A percentile compares a stretch with the other conserved stretches of the same genome.
phyloP scores from a whole-genome alignment of 345 rosid genomes.

The Mangifera indica region DNA sequence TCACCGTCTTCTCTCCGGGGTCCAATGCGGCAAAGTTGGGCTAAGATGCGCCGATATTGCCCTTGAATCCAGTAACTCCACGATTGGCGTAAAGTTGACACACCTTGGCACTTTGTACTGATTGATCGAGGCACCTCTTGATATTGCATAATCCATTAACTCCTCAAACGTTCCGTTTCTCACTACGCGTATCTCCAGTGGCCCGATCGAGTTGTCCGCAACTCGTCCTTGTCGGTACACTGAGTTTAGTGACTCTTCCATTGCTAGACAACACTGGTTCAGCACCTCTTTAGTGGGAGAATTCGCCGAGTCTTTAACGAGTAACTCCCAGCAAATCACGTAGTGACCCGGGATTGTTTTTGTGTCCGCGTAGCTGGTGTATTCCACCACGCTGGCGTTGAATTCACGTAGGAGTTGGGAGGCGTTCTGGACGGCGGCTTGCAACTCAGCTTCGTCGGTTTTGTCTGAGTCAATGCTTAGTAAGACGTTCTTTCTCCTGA shows the following conservation, averaged over 20 bases:
- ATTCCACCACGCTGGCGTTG: slow-evolving; percentile 74
- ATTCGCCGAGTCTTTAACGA: slow-evolving; percentile 45
- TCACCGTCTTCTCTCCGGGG: slow-evolving; percentile 60
- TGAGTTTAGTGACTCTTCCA: slow-evolving; percentile 91
- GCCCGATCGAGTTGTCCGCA: slow-evolving; percentile 75
- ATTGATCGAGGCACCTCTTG: slow-evolving; percentile 93
- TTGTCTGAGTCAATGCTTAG: slow-evolving; percentile 91
- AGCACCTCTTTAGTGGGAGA: slow-evolving; percentile 49
- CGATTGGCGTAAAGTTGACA: slow-evolving; percentile 79
- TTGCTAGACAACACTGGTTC: slow-evolving; percentile 64
- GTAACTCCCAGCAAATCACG: slow-evolving; percentile 82
- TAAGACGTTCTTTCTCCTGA: slow-evolving; percentile 78
- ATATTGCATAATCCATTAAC: slow-evolving; percentile 91
- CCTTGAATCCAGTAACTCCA: slow-evolving; percentile 84
- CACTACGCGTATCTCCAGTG: slow-evolving; percentile 80
- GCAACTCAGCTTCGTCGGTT: slow-evolving; percentile 90
- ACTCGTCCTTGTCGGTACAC: slow-evolving; percentile 91
- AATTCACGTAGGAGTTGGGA: slow-evolving; percentile 43
- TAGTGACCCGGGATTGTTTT: slow-evolving; percentile 88
- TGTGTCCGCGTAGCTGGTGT: slow-evolving; percentile 86
- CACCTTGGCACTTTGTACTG: slow-evolving; percentile 97
- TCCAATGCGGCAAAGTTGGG: slow-evolving; percentile 73
- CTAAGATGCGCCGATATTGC: slow-evolving; percentile 72
- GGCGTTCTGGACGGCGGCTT: slow-evolving; percentile 72
- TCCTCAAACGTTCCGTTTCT: slow-evolving; percentile 91